phyloP scores from a whole-genome alignment of 495 filamentous ascomycete genomes.

The Durotheca rogersii region DNA sequence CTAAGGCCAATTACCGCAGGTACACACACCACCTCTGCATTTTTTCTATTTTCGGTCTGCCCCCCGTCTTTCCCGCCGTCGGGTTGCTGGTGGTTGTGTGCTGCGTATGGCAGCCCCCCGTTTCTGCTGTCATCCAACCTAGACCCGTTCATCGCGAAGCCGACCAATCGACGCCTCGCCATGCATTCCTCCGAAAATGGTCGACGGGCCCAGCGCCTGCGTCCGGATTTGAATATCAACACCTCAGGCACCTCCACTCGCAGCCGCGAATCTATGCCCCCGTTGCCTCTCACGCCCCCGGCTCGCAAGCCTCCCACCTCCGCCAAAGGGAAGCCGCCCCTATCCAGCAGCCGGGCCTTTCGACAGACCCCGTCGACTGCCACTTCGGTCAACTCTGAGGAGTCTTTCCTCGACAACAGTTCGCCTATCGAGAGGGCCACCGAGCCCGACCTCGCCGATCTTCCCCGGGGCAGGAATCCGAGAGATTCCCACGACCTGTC shows the following conservation, averaged over 20 bases:
- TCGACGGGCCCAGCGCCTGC: conserved; percentile 32
- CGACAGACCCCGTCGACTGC: conserved; percentile 19
- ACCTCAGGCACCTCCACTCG: conserved; percentile 20
- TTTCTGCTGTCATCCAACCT: conserved; percentile 27
- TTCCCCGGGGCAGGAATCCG: conserved; percentile 23
- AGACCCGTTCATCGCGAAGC: conserved; percentile 11
- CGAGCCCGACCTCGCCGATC: conserved; percentile 39
- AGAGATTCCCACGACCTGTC: conserved; percentile 89
- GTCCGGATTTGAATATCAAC: conserved; percentile 36
- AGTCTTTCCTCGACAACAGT: conserved; percentile 32
- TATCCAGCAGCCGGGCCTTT: conserved; percentile 33
- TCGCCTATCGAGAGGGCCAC: conserved; percentile 23
- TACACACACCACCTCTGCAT: background rate
- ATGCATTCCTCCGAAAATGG: conserved; percentile 39
- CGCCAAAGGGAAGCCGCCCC: conserved; percentile 32
- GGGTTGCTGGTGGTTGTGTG: conserved; percentile 9
- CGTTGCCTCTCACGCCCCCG: conserved; percentile 20
- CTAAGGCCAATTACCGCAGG: background rate
- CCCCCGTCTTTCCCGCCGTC: too few relatives aligned
- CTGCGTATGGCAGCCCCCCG: conserved; percentile 32
- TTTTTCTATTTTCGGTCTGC: background rate
- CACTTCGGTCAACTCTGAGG: conserved; percentile 28
- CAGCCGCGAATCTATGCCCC: conserved; percentile 27
- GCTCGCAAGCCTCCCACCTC: conserved; percentile 13
- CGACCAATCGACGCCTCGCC: conserved; percentile 18